Evolutionary conservation across 2,329 filamentous ascomycete genomes (phyloP), one percentile per base, ranked within the genome.

Genomic region (Cytospora mali): DNA sequence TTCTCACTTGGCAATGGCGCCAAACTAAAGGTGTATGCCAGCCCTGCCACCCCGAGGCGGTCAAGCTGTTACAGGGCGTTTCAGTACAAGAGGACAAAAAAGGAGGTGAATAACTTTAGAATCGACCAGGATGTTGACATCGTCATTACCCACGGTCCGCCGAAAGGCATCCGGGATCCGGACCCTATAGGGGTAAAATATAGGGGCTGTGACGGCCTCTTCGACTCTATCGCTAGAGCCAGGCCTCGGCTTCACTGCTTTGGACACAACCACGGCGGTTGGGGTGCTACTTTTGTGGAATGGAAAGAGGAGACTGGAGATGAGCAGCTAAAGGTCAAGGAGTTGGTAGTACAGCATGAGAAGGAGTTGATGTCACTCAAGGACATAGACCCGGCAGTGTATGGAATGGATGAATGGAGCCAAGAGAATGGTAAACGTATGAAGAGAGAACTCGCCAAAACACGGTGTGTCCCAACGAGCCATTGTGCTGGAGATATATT

Each of bases 1-100:
- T 77, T 83, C 55, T 54, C 2, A 0, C 71, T 83, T 0, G 13
- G 66, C 0, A 83, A 80, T 58, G 77, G 79, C 7, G 76, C 79
- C 0, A 60, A 46, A 0, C 62, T 82, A 3, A 77, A 64, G 1
- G 64, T 82, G 4, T 83, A 80, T 52, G 76, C 78, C 9, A 82
- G 79, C 53, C 77, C 79, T 6, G 79, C 74, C 58, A 82, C 79
- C 0, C 79, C 79, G 3, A 0, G 61, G n/a, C 33, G 73, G 3
- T 70, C 69, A 1, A 70, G 71, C 6, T 78, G 48, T 10, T 51
- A 27, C 7, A 25, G 78, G 75, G 78, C 75, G 0, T 82, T 82
- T 62, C 78, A 82, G 60, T 82, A 82, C 54, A 64, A 67, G 23
- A 70, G 69, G 27, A 51, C 71, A 13, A 35, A 35, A 16, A 18